These are phyloP conservation scores for Dryas integrifolia DNA, from an alignment of 331 rosid genomes.

Conservation along the genomic window DNA sequence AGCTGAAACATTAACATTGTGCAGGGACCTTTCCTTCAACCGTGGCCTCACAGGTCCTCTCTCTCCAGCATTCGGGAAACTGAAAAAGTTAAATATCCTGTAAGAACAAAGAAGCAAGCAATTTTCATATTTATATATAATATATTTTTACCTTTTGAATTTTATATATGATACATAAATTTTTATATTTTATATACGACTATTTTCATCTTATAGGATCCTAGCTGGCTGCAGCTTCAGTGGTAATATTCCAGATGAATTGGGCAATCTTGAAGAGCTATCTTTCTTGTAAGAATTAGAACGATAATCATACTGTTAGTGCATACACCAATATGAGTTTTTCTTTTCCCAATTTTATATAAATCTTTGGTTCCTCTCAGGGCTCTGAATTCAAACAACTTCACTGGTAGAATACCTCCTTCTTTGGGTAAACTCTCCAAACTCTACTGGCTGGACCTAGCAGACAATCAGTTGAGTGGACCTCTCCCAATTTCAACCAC, in stretches of 20 bases:
- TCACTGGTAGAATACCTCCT: conserved; percentile 68
- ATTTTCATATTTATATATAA: neutral
- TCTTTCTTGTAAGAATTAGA: conserved; percentile 68
- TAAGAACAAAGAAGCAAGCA: conserved; percentile 39
- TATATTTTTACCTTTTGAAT: neutral
- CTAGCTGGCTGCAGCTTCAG: conserved; percentile 86
- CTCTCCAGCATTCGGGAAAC: conserved; percentile 54
- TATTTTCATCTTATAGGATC: conserved; percentile 48
- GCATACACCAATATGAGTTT: neutral
- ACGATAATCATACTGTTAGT: neutral
- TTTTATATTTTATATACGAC: neutral
- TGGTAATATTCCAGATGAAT: conserved; percentile 72
- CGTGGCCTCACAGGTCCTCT: conserved; percentile 57
- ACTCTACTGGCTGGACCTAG: conserved; percentile 71
- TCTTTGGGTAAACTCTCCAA: conserved; percentile 81
- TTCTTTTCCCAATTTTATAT: neutral
- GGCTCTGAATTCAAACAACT: conserved; percentile 71
- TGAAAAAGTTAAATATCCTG: conserved; percentile 61
- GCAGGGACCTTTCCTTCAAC: conserved; percentile 85
- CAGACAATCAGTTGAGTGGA: conserved; percentile 67
- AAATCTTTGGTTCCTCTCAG: conserved; percentile 36
- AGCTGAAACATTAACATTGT: conserved; percentile 22
- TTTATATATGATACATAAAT: neutral
- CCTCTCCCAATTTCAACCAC: conserved; percentile 54
- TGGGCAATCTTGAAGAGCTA: conserved; percentile 70